Evolutionary conservation across 139 green algal genomes (phyloP).

Genomic region (Tetratostichococcus sp.): DNA sequence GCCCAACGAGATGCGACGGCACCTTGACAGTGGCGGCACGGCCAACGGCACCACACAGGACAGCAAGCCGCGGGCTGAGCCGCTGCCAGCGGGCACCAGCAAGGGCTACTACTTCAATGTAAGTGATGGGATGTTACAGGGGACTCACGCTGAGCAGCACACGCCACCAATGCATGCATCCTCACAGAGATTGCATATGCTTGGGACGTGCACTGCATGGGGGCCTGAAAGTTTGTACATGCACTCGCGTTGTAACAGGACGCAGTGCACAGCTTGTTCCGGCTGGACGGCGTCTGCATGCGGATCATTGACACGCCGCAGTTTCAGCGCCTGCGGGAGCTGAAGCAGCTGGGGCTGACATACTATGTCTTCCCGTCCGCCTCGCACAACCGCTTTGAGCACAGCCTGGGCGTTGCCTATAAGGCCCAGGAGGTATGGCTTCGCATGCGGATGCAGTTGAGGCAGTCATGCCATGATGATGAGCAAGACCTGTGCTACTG

Average conservation of each 20-base stretch:
- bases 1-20: neutral
- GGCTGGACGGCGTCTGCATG: slow-evolving; percentile 35
- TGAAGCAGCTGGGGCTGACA: slow-evolving; percentile 73
- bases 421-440: slow-evolving; percentile 32
- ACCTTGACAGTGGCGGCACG: neutral
- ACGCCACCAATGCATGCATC: too few species aligned
- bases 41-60: neutral
- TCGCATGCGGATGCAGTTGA: too few species aligned
- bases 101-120: slow-evolving; percentile 3
- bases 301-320: slow-evolving; percentile 76
- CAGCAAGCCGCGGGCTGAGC: neutral
- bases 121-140: neutral
- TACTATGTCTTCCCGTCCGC: slow-evolving; percentile 72
- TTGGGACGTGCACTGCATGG: too few species aligned
- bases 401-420: slow-evolving; percentile 76
- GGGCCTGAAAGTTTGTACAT: too few species aligned
- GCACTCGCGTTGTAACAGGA: slow-evolving; percentile 49
- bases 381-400: slow-evolving; percentile 79
- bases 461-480: too few species aligned
- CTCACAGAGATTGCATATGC: too few species aligned
- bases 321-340: slow-evolving; percentile 77
- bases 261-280: slow-evolving; percentile 52
- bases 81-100: neutral
- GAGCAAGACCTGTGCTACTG: too few species aligned
- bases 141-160: too few species aligned